phyloP scores from a whole-genome alignment of 257 asterid species.

The Lycium ferocissimum region DNA sequence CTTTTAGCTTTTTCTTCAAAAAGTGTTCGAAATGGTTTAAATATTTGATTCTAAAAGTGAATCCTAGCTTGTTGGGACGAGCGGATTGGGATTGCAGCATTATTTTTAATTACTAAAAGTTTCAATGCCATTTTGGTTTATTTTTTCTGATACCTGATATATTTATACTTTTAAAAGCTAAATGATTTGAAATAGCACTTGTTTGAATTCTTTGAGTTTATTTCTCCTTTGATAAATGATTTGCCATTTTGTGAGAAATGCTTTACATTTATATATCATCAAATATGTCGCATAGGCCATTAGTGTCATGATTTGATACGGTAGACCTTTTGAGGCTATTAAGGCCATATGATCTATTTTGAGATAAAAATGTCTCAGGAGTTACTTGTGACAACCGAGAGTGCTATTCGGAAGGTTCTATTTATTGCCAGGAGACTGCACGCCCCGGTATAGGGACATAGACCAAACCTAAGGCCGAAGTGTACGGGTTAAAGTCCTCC shows the following conservation, averaged over 20 bases:
- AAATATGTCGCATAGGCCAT: neutral
- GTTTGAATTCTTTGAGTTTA: neutral
- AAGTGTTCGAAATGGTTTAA: neutral
- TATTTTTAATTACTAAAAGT: neutral
- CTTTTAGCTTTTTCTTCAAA: neutral
- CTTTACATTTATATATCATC: neutral
- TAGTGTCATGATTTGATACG: neutral
- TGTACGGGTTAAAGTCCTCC: neutral
- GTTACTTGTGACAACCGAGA: neutral
- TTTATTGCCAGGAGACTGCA: neutral
- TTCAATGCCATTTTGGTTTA: neutral
- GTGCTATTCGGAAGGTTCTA: neutral
- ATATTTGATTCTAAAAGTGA: neutral
- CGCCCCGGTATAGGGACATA: neutral
- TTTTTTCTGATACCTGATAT: neutral
- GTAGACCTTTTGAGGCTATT: neutral
- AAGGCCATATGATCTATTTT: neutral
- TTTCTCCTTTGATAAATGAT: neutral
- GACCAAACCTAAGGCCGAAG: neutral
- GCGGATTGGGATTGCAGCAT: neutral
- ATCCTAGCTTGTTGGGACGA: neutral
- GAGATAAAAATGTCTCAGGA: neutral
- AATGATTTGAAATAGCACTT: constrained; percentile 1
- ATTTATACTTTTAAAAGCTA: neutral
- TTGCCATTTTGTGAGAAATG: neutral